Evolutionary conservation across 2,329 filamentous ascomycete genomes (phyloP), one percentile per base, ranked within the genome.

Genomic region (Ceratocystis harringtonii): DNA sequence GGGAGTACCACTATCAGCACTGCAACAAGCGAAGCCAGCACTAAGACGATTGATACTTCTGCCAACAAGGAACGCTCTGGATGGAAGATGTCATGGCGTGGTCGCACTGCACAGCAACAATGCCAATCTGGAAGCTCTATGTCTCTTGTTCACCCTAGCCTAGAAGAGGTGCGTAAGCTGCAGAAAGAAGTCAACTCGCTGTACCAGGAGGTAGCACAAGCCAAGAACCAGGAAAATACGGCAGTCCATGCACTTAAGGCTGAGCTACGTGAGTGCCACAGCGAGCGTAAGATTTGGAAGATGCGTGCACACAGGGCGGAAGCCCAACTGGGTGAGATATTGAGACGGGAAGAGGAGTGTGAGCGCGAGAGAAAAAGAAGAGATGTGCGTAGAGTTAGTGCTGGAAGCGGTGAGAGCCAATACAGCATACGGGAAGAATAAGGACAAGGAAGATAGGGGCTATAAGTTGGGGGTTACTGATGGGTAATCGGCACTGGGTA

Each of bases 221-320:
- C 52, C 19, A 64, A 64, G 19, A 62, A 48, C 22, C 58, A 62
- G n/a, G 63, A 64, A 48, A 50, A 22, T n/a, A 60, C 30, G 63
- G 28, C 52, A 25, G 55, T 64, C 15, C 50, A 48, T 57, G 63
- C 52, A 7, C 60, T 67, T 5, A 64, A 65, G 48, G 58, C 28
- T 1, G 58, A 65, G 41, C 36, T 57, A 28, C 52, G 52, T 12
- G 63, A 64, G 30, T 64, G 52, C 7, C 52, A 55, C 22, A 52
- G 32, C 5, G 79, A 81, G 60, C 71, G 74, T 43, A 70, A 73
- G 36, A 76, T 74, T 68, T 87, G 84, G 84, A 79, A 76, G 68
- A 76, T 75, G 41, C 75, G 81, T 41, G 84, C 84, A 0, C 78
- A 83, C 69, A 75, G 76, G 3, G 82, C 83, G 0, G 83, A 87